Percentiles rank a stretch among this genome's conserved stretches.
Evolutionary conservation across 106 monocot genomes (phyloP).

Genomic region (Iris macrosiphon): DNA sequence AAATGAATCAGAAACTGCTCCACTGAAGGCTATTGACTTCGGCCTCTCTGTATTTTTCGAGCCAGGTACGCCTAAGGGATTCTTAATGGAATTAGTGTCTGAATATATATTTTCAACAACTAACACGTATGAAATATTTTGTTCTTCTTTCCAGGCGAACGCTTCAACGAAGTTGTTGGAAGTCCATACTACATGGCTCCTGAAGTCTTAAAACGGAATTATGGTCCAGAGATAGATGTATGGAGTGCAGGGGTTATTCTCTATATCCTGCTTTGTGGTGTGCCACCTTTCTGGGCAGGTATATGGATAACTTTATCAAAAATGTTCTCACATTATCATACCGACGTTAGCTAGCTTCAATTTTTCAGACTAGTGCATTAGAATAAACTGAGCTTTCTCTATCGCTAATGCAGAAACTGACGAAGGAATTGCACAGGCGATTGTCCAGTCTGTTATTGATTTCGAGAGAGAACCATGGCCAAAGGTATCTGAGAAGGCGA

Average conservation of each 20-base stretch:
- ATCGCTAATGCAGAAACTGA: conserved; percentile 32
- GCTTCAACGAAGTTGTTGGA: conserved; percentile 51
- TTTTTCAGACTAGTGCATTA: not conserved
- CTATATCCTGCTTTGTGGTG: conserved; percentile 59
- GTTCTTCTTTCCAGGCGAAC: conserved; percentile 26
- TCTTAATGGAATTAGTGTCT: not conserved
- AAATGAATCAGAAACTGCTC: conserved; percentile 27
- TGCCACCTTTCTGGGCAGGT: conserved; percentile 79
- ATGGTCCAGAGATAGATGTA: conserved; percentile 51
- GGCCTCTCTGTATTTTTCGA: conserved; percentile 62
- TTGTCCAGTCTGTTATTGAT: conserved; percentile 29
- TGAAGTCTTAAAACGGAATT: conserved; percentile 51
- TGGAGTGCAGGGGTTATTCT: conserved; percentile 69
- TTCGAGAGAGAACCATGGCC: conserved; percentile 49
- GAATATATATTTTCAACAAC: not conserved
- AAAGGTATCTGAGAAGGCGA: conserved; percentile 39
- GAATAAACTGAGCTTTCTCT: not conserved
- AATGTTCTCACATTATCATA: not conserved
- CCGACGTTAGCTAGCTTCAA: not conserved
- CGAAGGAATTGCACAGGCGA: conserved; percentile 43
- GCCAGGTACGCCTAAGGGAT: conserved; percentile 25
- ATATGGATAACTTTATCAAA: not conserved
- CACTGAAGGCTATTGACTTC: conserved; percentile 58
- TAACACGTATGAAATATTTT: not conserved
- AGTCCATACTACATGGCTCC: conserved; percentile 72